These are phyloP conservation scores for Plasmodium inui DNA, from an alignment of 169 alveolate genomes.

Conservation along the genomic window DNA sequence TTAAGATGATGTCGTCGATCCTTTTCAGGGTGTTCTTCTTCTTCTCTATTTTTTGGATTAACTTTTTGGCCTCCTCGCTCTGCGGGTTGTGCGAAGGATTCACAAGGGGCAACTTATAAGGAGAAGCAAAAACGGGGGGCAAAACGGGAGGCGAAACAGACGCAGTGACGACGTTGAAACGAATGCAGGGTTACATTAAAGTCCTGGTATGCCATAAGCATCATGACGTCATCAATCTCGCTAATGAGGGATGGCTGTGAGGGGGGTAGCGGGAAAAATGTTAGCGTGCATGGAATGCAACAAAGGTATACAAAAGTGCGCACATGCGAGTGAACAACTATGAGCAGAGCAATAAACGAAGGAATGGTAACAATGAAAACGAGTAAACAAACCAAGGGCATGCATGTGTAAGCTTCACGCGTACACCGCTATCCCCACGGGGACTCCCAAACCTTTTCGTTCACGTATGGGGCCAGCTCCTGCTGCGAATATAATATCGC, in stretches of 20 bases:
- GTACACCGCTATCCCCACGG: neutral
- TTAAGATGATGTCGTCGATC: conserved; percentile 80
- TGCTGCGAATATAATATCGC: conserved; percentile 74
- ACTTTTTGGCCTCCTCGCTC: conserved; percentile 79
- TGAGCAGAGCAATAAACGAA: neutral
- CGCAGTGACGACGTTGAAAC: neutral
- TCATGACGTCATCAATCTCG: conserved; percentile 75
- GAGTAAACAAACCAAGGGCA: neutral
- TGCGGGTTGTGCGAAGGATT: neutral
- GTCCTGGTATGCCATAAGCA: conserved; percentile 74
- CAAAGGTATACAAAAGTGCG: neutral
- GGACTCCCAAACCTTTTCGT: conserved; percentile 46
- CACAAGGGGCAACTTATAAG: neutral
- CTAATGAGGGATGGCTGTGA: conserved; percentile 59
- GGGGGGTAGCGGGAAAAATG: neutral
- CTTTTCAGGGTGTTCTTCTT: conserved; percentile 77
- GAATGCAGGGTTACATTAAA: conserved; percentile 30
- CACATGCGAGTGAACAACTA: neutral
- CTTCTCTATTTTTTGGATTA: conserved; percentile 75
- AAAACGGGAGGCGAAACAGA: neutral
- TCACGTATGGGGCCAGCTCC: conserved; percentile 71
- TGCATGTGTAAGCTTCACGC: neutral
- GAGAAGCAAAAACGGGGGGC: neutral
- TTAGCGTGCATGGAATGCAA: neutral
- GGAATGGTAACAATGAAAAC: neutral